Conservation (phyloP, 169 alveolate species). For the Eimeria praecox region DNA sequence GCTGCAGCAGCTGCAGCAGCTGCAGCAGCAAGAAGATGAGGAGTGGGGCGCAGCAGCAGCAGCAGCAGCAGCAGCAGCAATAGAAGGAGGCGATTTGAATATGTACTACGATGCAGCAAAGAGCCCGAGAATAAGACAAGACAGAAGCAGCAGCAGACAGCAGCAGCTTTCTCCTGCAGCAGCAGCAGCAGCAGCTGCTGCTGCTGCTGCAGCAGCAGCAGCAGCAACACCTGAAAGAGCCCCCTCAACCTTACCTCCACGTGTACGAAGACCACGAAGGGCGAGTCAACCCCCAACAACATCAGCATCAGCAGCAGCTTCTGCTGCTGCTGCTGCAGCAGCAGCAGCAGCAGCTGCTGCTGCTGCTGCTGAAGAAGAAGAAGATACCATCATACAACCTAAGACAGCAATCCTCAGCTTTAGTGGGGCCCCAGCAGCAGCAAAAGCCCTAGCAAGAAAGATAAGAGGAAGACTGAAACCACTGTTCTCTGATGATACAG, state of each 20-base stretch:
- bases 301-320: background rate
- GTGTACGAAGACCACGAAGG: too few relatives aligned
- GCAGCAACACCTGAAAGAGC: too few relatives aligned
- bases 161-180: too few relatives aligned
- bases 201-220: too few relatives aligned
- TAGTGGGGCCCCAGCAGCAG: conserved; percentile 50
- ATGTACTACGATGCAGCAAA: too few relatives aligned
- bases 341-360: conserved; percentile 26
- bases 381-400: background rate
- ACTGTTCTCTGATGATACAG: background rate
- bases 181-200: too few relatives aligned
- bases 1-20: background rate
- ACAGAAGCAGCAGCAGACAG: too few relatives aligned
- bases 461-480: background rate
- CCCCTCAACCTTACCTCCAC: too few relatives aligned
- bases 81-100: too few relatives aligned
- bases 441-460: conserved; percentile 38
- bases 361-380: background rate
- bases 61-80: conserved; percentile 34
- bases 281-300: background rate
- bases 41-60: background rate
- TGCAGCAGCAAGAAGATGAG: background rate
- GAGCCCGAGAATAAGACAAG: too few relatives aligned
- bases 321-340: conserved; percentile 39
- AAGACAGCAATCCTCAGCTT: too few relatives aligned